Percentiles rank a stretch among this genome's conserved stretches.
phyloP scores from a whole-genome alignment of 192 early-diverging fungal species.

The Coemansia asiatica region DNA sequence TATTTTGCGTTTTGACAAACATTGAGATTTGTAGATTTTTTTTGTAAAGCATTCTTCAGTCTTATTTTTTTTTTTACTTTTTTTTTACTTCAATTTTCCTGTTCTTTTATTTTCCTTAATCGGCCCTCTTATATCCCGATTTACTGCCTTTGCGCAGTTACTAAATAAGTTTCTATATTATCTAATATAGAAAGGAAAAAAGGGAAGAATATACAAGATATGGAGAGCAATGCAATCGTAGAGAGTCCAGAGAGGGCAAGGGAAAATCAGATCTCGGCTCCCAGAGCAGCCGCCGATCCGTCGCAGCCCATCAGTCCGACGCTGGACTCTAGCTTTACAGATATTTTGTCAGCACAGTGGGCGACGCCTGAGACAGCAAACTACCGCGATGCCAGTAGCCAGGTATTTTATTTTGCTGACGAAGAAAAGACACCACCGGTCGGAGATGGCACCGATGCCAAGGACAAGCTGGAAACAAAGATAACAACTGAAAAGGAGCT shows the following conservation, averaged over 20 bases:
- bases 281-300: neutral
- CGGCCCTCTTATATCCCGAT: too few relatives aligned
- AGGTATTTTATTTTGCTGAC: conserved; percentile 23
- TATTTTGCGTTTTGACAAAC: too few relatives aligned
- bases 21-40: too few relatives aligned
- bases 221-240: neutral
- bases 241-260: too few relatives aligned
- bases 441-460: neutral
- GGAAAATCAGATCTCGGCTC: too few relatives aligned
- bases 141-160: too few relatives aligned
- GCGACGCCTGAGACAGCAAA: conserved; percentile 9
- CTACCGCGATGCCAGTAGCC: neutral
- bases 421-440: conserved; percentile 20
- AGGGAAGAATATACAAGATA: too few relatives aligned
- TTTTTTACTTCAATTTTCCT: neutral
- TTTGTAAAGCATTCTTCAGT: too few relatives aligned
- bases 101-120: neutral
- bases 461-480: conserved; percentile 50
- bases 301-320: neutral
- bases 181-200: neutral
- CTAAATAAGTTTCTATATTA: neutral
- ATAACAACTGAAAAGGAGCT: conserved; percentile 8
- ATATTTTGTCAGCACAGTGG: conserved; percentile 10
- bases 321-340: conserved; percentile 9
- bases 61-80: neutral